Percentiles rank a stretch among this genome's conserved stretches.
phyloP scores from a whole-genome alignment of 495 filamentous ascomycete species.

The Hypoxylon perforatum region DNA sequence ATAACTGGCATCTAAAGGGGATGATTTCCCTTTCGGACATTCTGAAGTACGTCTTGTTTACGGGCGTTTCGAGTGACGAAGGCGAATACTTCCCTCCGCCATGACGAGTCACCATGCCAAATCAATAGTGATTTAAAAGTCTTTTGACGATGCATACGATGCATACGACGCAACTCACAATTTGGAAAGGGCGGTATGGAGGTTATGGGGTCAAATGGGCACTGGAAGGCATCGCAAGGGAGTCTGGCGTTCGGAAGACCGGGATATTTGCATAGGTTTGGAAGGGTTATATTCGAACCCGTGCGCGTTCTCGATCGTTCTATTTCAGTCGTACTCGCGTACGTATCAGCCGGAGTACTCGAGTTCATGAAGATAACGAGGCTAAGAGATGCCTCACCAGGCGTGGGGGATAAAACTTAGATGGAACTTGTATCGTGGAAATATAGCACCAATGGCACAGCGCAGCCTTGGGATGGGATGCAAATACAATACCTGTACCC shows the following conservation, averaged over 20 bases:
- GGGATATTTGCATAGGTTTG: conserved; percentile 36
- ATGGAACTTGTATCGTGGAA: conserved; percentile 15
- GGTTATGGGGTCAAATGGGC: conserved; percentile 21
- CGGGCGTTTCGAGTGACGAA: conserved; percentile 85
- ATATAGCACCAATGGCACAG: conserved; percentile 1
- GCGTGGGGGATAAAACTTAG: conserved; percentile 25
- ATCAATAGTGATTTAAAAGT: conserved; percentile 9
- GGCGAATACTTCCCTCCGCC: conserved; percentile 57
- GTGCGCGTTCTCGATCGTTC: conserved; percentile 25
- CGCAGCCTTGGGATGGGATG: too few species aligned
- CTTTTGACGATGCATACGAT: conserved; percentile 35
- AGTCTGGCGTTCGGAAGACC: conserved; percentile 49
- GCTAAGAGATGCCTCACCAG: conserved; percentile 18
- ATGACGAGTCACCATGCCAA: conserved; percentile 34
- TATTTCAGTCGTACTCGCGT: conserved; percentile 15
- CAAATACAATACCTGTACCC: too few species aligned
- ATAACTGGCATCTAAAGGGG: conserved; percentile 83
- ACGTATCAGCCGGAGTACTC: conserved; percentile 16
- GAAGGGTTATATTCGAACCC: conserved; percentile 28
- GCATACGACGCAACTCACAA: background rate
- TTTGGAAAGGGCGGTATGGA: conserved; percentile 36
- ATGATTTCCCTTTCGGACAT: conserved; percentile 97
- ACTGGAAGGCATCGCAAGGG: conserved; percentile 43
- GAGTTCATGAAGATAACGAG: conserved; percentile 21
- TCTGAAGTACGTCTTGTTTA: conserved; percentile 90